phyloP scores from a whole-genome alignment of 768 basidiomycete genomes.

The Hygrocybe punicea region DNA sequence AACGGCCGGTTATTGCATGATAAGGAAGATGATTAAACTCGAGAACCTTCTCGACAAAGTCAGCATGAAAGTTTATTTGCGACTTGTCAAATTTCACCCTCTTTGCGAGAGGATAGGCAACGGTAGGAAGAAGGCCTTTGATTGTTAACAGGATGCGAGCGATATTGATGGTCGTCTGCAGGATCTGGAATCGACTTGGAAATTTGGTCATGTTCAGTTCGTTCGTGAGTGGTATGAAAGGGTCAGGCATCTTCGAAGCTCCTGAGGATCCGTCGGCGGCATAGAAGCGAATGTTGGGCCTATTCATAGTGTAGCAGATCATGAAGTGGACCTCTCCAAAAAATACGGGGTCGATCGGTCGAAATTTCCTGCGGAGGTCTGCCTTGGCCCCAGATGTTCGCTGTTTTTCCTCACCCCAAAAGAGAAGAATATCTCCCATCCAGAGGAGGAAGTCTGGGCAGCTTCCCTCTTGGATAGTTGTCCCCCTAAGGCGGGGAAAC shows the following conservation, averaged over 20 bases:
- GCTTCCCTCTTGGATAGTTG: not conserved
- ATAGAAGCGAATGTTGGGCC: slow-evolving; percentile 4
- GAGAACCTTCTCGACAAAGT: slow-evolving; percentile 1
- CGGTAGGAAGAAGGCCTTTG: not conserved
- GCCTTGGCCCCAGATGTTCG: not conserved
- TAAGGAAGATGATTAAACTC: not conserved
- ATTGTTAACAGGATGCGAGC: slow-evolving; percentile 4
- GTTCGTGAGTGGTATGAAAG: slow-evolving; percentile 4
- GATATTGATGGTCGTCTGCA: slow-evolving; percentile 3
- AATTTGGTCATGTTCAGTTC: not conserved
- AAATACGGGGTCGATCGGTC: not conserved
- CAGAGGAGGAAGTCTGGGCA: slow-evolving; percentile 8
- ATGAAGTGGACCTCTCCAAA: slow-evolving; percentile 3
- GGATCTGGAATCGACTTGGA: not conserved
- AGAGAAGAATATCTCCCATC: slow-evolving; percentile 4
- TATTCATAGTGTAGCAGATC: slow-evolving; percentile 3
- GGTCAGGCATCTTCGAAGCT: not conserved
- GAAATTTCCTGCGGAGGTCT: slow-evolving; percentile 3
- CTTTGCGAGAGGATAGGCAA: slow-evolving; percentile 1
- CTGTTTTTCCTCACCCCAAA: slow-evolving; percentile 7
- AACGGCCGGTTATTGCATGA: not conserved
- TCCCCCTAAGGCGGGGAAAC: not conserved
- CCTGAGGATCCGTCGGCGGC: not conserved
- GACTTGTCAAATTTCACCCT: not conserved
- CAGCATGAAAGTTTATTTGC: not conserved